phyloP scores from a whole-genome alignment of 2,329 filamentous ascomycete species.

The Cryoendolithus antarcticus region DNA sequence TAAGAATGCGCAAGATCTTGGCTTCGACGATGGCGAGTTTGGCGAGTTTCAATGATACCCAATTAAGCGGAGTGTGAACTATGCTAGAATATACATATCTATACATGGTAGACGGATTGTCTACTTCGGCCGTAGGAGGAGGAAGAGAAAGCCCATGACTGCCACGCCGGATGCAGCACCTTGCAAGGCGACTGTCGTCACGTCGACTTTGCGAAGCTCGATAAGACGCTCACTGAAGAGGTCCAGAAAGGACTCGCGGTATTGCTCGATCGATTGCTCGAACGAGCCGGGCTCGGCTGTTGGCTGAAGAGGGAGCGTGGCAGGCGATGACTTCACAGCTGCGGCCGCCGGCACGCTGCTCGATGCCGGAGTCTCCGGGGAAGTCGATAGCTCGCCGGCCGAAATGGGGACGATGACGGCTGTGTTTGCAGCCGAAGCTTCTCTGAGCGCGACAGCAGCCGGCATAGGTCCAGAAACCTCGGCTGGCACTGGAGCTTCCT shows the following conservation, averaged over 20 bases:
- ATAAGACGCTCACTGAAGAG: conserved; percentile 33
- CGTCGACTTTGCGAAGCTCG: conserved; percentile 33
- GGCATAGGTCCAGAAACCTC: conserved; percentile 7
- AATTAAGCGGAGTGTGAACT: not conserved
- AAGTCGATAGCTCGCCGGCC: not conserved
- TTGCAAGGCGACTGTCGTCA: conserved; percentile 33
- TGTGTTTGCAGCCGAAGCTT: no score
- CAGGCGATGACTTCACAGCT: no score
- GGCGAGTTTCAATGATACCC: conserved; percentile 56
- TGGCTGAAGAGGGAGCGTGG: not conserved
- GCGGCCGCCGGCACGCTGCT: not conserved
- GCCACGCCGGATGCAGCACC: conserved; percentile 31
- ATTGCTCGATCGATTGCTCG: no score
- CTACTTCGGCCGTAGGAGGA: conserved; percentile 21
- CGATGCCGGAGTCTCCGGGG: not conserved
- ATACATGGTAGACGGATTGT: conserved; percentile 4
- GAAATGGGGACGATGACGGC: no score
- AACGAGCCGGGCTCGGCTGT: conserved; percentile 1
- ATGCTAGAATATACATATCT: conserved; percentile 2
- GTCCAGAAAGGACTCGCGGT: conserved; percentile 9
- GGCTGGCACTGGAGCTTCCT: conserved; percentile 6
- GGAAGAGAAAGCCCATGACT: conserved; percentile 23
- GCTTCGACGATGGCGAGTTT: conserved; percentile 81
- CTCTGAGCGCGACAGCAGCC: not conserved
- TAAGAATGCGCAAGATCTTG: conserved; percentile 46